phyloP scores from a whole-genome alignment of 2,329 filamentous ascomycete species.

The Sporothrix schenckii region DNA sequence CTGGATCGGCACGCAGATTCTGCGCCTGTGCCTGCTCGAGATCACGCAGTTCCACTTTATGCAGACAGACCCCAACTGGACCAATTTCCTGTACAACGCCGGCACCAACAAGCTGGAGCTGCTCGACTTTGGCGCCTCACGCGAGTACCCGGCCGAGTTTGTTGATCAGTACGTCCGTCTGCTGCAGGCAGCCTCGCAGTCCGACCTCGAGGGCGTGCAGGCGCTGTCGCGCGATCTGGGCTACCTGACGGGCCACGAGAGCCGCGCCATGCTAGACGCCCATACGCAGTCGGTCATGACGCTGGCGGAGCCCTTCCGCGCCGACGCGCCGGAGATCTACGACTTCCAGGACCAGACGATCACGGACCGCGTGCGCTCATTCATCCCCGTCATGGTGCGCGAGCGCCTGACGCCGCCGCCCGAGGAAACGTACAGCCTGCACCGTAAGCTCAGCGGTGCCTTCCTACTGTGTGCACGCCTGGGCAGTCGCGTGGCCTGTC shows the following conservation, averaged over 20 bases:
- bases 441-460: conserved; percentile 92
- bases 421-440: conserved; percentile 95
- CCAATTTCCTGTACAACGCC: conserved; percentile 92
- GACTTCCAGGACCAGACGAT: conserved; percentile 95
- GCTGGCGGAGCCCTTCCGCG: conserved; percentile 86
- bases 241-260: conserved; percentile 91
- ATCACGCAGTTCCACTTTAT: conserved; percentile 95
- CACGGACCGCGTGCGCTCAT: conserved; percentile 82
- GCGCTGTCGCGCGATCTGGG: conserved; percentile 75
- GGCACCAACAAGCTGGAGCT: conserved; percentile 75
- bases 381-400: conserved; percentile 91
- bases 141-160: conserved; percentile 81
- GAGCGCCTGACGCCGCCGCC: conserved; percentile 89
- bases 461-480: conserved; percentile 88
- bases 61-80: conserved; percentile 99
- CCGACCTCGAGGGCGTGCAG: conserved; percentile 66
- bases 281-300: conserved; percentile 87
- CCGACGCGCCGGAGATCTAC: conserved; percentile 76
- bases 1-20: conserved; percentile 93
- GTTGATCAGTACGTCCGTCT: conserved; percentile 78
- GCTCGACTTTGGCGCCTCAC: conserved; percentile 90
- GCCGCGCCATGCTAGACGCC: conserved; percentile 81
- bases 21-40: conserved; percentile 88
- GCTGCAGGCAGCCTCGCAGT: conserved; percentile 75
- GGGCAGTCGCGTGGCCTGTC: conserved; percentile 79